These are phyloP conservation scores for Plasmodium coatneyi DNA, from an alignment of 169 alveolate species.

Conservation along the genomic window DNA sequence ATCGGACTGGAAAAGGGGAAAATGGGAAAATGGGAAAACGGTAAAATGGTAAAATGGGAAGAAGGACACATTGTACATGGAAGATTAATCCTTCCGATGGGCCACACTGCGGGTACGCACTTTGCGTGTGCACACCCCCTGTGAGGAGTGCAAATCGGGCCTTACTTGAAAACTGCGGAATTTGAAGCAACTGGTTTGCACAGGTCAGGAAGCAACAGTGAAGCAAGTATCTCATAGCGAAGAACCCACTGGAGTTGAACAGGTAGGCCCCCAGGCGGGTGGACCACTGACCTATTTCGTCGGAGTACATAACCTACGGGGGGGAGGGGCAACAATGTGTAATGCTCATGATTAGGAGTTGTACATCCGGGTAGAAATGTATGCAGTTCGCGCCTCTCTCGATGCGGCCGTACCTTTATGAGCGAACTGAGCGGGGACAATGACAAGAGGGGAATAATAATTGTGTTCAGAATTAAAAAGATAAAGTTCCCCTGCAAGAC, in stretches of 20 bases:
- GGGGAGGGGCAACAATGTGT: neutral
- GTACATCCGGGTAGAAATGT: neutral
- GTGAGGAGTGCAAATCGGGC: neutral
- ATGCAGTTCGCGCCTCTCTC: neutral
- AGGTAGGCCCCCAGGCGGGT: conserved; percentile 51
- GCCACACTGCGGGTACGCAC: neutral
- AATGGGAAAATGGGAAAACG: neutral
- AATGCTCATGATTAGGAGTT: neutral
- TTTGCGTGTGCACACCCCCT: neutral
- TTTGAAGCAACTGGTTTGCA: conserved; percentile 66
- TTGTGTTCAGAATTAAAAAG: conserved; percentile 61
- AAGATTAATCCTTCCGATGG: neutral
- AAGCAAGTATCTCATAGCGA: conserved; percentile 62
- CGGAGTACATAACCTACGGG: conserved; percentile 55
- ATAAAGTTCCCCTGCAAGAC: conserved; percentile 70
- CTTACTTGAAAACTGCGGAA: conserved; percentile 74
- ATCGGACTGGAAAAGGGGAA: conserved; percentile 15
- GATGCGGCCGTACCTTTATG: conserved; percentile 19
- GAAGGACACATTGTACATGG: neutral
- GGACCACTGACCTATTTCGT: conserved; percentile 66
- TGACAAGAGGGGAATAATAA: conserved; percentile 52
- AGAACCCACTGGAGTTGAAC: conserved; percentile 70
- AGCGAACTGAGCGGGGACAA: conserved; percentile 49
- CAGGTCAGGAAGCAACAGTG: conserved; percentile 69
- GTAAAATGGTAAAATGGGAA: neutral